Percentiles rank a stretch among this genome's conserved stretches.
phyloP scores from a whole-genome alignment of 176 grass and related monocot species.

The Zea mays region Zm-B73-REFERENCE-NAM-5.0 NC_050102.1:47337001-47337500 shows the following conservation, averaged over 20 bases:
- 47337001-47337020: constrained; percentile 48
- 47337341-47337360: neutral
- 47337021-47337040: constrained; percentile 6
- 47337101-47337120: constrained; percentile 3
- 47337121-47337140: neutral
- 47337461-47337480: neutral
- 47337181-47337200: constrained; percentile 24
- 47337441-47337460: neutral
- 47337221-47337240: constrained; percentile 28
- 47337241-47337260: constrained; percentile 27
- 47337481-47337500: neutral
- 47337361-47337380: constrained; percentile 1
- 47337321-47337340: constrained; percentile 24
- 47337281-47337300: constrained; percentile 27
- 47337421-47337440: neutral
- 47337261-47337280: constrained; percentile 25
- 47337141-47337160: neutral
- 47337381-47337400: constrained; percentile 6
- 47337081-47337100: constrained; percentile 25
- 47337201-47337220: constrained; percentile 28
- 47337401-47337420: neutral
- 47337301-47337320: neutral
- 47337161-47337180: constrained; percentile 4
- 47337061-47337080: neutral
- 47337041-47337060: neutral